Evolutionary conservation across 177 flowering plant species (phyloP).

Genomic region (Vitis hybrid): DNA sequence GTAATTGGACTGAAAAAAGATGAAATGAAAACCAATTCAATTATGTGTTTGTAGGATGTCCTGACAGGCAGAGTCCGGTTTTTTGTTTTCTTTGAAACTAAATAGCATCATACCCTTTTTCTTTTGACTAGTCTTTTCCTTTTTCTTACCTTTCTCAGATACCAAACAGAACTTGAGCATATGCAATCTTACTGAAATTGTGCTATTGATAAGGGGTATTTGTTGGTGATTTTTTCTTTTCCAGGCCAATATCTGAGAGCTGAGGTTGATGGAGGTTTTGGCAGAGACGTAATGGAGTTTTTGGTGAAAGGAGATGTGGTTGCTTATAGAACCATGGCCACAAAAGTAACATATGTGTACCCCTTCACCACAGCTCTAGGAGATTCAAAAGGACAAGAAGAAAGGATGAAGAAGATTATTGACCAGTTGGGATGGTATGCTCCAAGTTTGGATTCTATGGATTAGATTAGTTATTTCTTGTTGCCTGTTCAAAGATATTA

Average conservation of each 20-base stretch:
- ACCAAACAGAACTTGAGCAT: too few relatives aligned
- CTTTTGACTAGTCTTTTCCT: too few relatives aligned
- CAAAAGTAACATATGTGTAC: slow-evolving; percentile 80
- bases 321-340: slow-evolving; percentile 73
- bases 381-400: slow-evolving; percentile 87
- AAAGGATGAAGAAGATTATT: slow-evolving; percentile 69
- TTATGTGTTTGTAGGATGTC: not conserved
- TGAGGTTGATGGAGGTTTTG: slow-evolving; percentile 88
- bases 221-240: not conserved
- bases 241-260: slow-evolving; percentile 82
- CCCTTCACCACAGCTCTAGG: slow-evolving; percentile 96
- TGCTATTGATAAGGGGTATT: not conserved
- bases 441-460: slow-evolving; percentile 77
- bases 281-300: slow-evolving; percentile 84
- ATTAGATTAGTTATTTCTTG: slow-evolving; percentile 21
- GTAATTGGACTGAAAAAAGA: slow-evolving; percentile 35
- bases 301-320: slow-evolving; percentile 82
- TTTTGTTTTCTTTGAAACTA: not conserved
- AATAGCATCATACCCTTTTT: too few relatives aligned
- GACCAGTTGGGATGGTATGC: slow-evolving; percentile 81
- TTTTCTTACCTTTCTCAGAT: too few relatives aligned
- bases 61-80: not conserved
- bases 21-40: not conserved
- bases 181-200: not conserved
- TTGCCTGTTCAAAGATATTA: not conserved